These are phyloP conservation scores for Bifiguratus adelaidae DNA, from an alignment of 192 early-diverging fungal genomes.

Conservation along the genomic window DNA sequence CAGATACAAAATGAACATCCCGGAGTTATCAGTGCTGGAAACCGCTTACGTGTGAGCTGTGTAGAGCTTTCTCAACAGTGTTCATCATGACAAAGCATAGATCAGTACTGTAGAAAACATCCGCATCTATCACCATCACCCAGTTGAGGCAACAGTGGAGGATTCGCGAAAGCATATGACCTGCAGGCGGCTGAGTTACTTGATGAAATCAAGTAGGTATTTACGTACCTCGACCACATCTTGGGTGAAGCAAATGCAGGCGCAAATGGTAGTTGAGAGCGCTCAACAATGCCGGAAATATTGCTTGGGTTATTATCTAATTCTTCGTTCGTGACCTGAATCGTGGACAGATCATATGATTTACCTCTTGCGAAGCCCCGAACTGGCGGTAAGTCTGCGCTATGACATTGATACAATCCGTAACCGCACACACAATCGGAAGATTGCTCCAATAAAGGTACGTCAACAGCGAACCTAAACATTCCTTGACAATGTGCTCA, in stretches of 20 bases:
- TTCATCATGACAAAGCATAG: slow-evolving; percentile 58
- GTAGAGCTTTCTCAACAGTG: slow-evolving; percentile 40
- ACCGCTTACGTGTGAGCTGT: slow-evolving; percentile 12
- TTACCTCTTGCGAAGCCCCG: slow-evolving; percentile 43
- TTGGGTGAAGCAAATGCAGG: too few relatives aligned
- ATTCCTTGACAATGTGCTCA: slow-evolving; percentile 37
- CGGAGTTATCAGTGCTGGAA: neutral
- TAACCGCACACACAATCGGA: slow-evolving; percentile 46
- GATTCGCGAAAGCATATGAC: slow-evolving; percentile 47
- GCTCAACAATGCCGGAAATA: slow-evolving; percentile 54
- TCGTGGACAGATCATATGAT: neutral
- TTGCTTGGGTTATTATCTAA: slow-evolving; percentile 42
- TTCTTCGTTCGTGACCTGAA: too few relatives aligned
- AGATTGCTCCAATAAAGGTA: slow-evolving; percentile 52
- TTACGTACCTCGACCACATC: too few relatives aligned
- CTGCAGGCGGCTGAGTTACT: slow-evolving; percentile 11
- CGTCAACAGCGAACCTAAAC: slow-evolving; percentile 50
- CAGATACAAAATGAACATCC: neutral
- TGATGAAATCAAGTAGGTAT: too few relatives aligned
- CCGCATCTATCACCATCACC: slow-evolving; percentile 58
- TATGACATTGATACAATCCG: slow-evolving; percentile 51
- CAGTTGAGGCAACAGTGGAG: slow-evolving; percentile 63
- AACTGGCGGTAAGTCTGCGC: slow-evolving; percentile 42
- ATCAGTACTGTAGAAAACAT: slow-evolving; percentile 48
- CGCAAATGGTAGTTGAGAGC: slow-evolving; percentile 58